Conservation (phyloP, 495 filamentous ascomycete genomes). For the Lophium mytilinum region DNA sequence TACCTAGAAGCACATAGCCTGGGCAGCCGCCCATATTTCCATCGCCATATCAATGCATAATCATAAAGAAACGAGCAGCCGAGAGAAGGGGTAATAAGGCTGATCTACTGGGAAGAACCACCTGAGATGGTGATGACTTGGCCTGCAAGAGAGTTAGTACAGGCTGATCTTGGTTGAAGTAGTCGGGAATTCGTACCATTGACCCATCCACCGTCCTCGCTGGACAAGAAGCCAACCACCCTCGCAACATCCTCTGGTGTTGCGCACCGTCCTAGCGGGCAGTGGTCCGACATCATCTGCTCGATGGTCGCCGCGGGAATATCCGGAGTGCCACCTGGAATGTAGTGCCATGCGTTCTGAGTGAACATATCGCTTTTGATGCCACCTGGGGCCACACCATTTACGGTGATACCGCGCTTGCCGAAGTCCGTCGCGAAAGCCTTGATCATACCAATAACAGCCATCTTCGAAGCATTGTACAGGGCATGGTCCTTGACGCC, state of each 20-base stretch:
- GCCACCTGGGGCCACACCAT: conserved; percentile 66
- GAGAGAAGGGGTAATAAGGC: neutral
- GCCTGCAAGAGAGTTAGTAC: conserved; percentile 15
- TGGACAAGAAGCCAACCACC: conserved; percentile 48
- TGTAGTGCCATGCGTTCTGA: conserved; percentile 58
- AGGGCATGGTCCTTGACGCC: conserved; percentile 65
- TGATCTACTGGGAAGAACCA: conserved; percentile 34
- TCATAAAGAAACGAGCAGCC: neutral
- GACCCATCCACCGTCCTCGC: conserved; percentile 52
- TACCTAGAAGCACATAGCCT: no score
- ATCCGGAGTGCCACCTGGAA: conserved; percentile 36
- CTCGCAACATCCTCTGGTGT: conserved; percentile 51
- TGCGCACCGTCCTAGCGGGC: conserved; percentile 48
- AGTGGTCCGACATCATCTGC: conserved; percentile 36
- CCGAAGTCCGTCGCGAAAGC: conserved; percentile 68
- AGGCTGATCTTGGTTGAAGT: neutral
- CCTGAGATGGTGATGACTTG: conserved; percentile 40
- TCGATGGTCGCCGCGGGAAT: conserved; percentile 39
- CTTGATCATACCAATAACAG: conserved; percentile 71
- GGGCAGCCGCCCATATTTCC: neutral
- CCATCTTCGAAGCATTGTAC: conserved; percentile 70
- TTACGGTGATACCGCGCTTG: conserved; percentile 64
- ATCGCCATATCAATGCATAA: neutral
- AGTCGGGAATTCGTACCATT: conserved; percentile 41
- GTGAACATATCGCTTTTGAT: conserved; percentile 76